Conservation (phyloP, 441 rosid species). For the Euphorbia schlechtendalii region DNA sequence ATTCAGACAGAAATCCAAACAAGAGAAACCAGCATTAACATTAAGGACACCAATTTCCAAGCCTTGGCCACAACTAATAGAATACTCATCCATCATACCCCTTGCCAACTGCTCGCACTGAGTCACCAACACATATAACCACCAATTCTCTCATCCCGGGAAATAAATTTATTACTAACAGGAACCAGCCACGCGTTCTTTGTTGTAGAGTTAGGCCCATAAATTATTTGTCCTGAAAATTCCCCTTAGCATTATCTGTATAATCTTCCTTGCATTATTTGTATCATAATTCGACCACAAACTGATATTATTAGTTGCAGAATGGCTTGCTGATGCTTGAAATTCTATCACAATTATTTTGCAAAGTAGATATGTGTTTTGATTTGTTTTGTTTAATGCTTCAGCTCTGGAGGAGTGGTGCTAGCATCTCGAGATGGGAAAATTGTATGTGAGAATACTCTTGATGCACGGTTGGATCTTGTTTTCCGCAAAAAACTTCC, state of each 20-base stretch:
- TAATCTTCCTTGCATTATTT: too few relatives aligned
- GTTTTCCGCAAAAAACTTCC: conserved; percentile 88
- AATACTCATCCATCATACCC: not conserved
- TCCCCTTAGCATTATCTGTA: too few relatives aligned
- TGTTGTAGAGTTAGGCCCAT: not conserved
- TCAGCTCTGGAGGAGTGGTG: conserved; percentile 93
- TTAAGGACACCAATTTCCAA: not conserved
- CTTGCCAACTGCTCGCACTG: not conserved
- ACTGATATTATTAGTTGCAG: conserved; percentile 1
- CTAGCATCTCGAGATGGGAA: conserved; percentile 93
- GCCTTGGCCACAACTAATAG: not conserved
- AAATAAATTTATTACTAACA: too few relatives aligned
- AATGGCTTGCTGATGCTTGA: conserved; percentile 10
- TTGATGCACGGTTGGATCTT: conserved; percentile 90
- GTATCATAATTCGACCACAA: too few relatives aligned
- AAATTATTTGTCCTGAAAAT: not conserved
- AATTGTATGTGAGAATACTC: conserved; percentile 86
- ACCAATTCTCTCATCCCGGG: not conserved
- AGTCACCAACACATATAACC: not conserved
- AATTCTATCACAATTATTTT: too few relatives aligned
- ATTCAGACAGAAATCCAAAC: not conserved
- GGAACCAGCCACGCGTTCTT: too few relatives aligned
- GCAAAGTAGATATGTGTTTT: too few relatives aligned
- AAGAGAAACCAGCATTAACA: not conserved
- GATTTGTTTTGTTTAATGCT: not conserved